Percentiles rank a stretch among this genome's conserved stretches.
Evolutionary conservation across 2,329 filamentous ascomycete species (phyloP).

Genomic region (Botrytis porri): DNA sequence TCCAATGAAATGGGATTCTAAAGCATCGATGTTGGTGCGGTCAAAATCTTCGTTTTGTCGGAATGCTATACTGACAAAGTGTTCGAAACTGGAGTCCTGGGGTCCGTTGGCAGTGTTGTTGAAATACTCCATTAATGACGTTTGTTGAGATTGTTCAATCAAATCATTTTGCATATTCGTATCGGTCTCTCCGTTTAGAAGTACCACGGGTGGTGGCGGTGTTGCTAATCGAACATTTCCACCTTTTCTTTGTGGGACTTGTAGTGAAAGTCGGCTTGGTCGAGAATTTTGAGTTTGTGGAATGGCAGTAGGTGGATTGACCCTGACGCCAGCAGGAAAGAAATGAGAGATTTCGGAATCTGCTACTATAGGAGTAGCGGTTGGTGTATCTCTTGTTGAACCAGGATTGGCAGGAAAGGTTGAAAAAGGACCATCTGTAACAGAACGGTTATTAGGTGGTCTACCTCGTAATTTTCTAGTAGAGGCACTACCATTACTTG

Average conservation of each 20-base stretch:
- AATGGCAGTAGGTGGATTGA: slow-evolving; percentile 24
- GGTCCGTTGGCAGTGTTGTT: slow-evolving; percentile 22
- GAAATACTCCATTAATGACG: slow-evolving; percentile 36
- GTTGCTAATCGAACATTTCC: slow-evolving; percentile 63
- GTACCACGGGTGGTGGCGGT: slow-evolving; percentile 43
- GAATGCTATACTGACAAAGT: slow-evolving; percentile 34
- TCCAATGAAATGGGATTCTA: slow-evolving; percentile 54
- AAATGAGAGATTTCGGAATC: slow-evolving; percentile 40
- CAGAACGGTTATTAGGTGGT: slow-evolving; percentile 70
- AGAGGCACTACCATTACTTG: slow-evolving; percentile 58
- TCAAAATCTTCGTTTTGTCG: slow-evolving; percentile 35
- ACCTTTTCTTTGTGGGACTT: slow-evolving; percentile 60
- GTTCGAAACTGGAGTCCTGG: slow-evolving; percentile 28
- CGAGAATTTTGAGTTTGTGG: slow-evolving; percentile 33
- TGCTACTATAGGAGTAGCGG: slow-evolving; percentile 44
- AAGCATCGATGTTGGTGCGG: slow-evolving; percentile 53
- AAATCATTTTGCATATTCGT: slow-evolving; percentile 36
- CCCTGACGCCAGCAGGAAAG: slow-evolving; percentile 35
- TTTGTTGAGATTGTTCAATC: slow-evolving; percentile 27
- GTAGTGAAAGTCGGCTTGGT: slow-evolving; percentile 55
- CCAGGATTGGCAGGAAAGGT: slow-evolving; percentile 63
- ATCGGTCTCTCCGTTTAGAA: slow-evolving; percentile 47
- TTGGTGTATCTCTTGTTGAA: slow-evolving; percentile 43
- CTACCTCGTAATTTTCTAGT: slow-evolving; percentile 74
- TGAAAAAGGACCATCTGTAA: slow-evolving; percentile 64